Conservation (phyloP, 768 basidiomycete species). For the Asterophora parasitica region DNA sequence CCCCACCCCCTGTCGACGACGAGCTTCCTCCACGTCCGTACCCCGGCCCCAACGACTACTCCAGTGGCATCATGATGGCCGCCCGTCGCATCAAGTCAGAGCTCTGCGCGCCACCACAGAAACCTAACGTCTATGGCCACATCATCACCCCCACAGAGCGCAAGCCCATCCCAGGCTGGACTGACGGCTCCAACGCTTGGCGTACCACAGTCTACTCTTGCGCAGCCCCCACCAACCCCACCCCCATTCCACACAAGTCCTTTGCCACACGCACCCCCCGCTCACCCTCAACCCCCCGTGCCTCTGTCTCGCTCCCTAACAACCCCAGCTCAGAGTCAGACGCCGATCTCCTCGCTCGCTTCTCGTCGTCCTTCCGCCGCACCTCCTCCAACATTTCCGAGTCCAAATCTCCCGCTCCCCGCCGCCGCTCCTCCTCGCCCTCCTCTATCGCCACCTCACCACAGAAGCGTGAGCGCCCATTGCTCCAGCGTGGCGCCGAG, state of each 20-base stretch:
- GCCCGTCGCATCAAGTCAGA: constrained; percentile 46
- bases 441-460: constrained; percentile 30
- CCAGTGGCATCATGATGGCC: constrained; percentile 68
- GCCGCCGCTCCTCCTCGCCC: constrained; percentile 26
- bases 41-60: constrained; percentile 36
- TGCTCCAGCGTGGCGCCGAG: constrained; percentile 57
- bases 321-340: constrained; percentile 19
- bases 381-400: constrained; percentile 37
- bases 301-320: constrained; percentile 7
- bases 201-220: constrained; percentile 59
- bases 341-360: constrained; percentile 49
- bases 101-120: constrained; percentile 36
- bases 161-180: constrained; percentile 61
- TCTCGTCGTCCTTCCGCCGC: constrained; percentile 52
- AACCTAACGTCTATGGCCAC: constrained; percentile 30
- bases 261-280: constrained; percentile 46
- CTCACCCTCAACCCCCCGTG: constrained; percentile 20
- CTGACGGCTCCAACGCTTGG: constrained; percentile 63
- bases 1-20: constrained; percentile 41
- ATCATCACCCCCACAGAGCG: constrained; percentile 28
- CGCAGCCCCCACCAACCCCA: constrained; percentile 33
- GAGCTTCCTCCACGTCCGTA: constrained; percentile 11
- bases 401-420: constrained; percentile 29
- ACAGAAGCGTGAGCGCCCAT: constrained; percentile 41
- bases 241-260: constrained; percentile 33